Evolutionary conservation across 345 rosid species (phyloP).

Genomic region (Aegle marmelos): DNA sequence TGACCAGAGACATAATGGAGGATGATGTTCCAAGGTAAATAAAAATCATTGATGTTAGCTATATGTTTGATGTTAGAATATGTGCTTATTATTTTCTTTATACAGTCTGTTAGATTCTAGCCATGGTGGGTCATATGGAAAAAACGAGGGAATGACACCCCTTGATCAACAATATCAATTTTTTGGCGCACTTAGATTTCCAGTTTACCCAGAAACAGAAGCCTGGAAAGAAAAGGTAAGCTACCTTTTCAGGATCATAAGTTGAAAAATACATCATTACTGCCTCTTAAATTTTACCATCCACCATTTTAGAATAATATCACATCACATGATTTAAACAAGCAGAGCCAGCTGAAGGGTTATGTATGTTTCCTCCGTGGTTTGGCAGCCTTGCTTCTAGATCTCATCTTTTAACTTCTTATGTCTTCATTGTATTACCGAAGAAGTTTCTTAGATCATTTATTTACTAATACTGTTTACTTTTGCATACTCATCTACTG

Average conservation of each 20-base stretch:
- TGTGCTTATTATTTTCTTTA: constrained; percentile 10
- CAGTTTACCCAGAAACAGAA: constrained; percentile 40
- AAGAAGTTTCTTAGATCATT: background rate
- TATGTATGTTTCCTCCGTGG: background rate
- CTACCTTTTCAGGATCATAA: background rate
- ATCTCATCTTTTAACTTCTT: background rate
- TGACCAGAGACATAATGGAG: constrained; percentile 59
- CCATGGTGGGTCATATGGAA: constrained; percentile 44
- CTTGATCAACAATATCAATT: constrained; percentile 44
- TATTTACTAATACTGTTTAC: background rate
- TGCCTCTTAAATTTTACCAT: background rate
- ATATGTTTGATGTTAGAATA: constrained; percentile 5
- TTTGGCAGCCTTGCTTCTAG: background rate
- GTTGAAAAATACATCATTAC: background rate
- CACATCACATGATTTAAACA: background rate
- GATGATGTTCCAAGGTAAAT: constrained; percentile 45
- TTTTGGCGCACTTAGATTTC: constrained; percentile 45
- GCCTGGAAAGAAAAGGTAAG: constrained; percentile 58
- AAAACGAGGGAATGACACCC: constrained; percentile 53
- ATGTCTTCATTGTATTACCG: background rate
- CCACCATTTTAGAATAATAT: background rate
- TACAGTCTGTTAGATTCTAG: constrained; percentile 45
- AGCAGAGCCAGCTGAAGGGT: background rate
- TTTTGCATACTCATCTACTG: background rate
- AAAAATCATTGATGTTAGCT: constrained; percentile 9